Percentiles rank a stretch among this genome's conserved stretches.
Evolutionary conservation across 805 yeast species (phyloP).

Genomic region (Barnettozyma wickerhamii): DNA sequence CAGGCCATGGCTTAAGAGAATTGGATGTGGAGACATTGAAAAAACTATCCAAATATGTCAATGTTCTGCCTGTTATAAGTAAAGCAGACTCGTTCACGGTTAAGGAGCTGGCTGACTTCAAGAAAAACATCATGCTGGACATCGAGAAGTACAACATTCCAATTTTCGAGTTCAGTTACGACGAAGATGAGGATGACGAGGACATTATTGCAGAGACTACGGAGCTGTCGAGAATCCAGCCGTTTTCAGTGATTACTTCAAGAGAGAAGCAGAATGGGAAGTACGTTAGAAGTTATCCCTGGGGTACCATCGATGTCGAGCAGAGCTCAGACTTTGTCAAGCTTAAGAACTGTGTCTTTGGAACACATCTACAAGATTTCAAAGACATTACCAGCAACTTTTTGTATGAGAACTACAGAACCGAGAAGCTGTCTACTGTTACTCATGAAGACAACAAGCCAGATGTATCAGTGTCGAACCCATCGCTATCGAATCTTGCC

Average conservation of each 20-base stretch:
- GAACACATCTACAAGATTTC: slow-evolving; percentile 78
- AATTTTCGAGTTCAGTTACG: slow-evolving; percentile 64
- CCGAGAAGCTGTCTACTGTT: slow-evolving; percentile 65
- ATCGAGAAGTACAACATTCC: slow-evolving; percentile 69
- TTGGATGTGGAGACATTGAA: slow-evolving; percentile 71
- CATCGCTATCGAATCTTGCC: slow-evolving; percentile 62
- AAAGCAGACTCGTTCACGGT: slow-evolving; percentile 70
- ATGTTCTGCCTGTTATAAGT: slow-evolving; percentile 66
- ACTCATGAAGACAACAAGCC: slow-evolving; percentile 26
- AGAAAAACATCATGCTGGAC: slow-evolving; percentile 55
- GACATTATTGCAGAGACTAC: slow-evolving; percentile 69
- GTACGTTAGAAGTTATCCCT: slow-evolving; percentile 66
- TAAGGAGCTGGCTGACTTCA: slow-evolving; percentile 54
- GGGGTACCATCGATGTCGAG: slow-evolving; percentile 61
- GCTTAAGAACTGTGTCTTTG: slow-evolving; percentile 67
- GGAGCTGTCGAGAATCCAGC: slow-evolving; percentile 59
- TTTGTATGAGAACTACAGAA: slow-evolving; percentile 74
- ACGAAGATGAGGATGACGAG: slow-evolving; percentile 66
- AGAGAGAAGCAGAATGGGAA: slow-evolving; percentile 52
- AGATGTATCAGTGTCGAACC: slow-evolving; percentile 28
- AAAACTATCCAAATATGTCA: slow-evolving; percentile 63
- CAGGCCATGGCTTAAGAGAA: slow-evolving; percentile 77
- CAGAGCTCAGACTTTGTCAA: slow-evolving; percentile 48
- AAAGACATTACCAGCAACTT: slow-evolving; percentile 76
- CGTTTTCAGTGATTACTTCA: slow-evolving; percentile 68